These are phyloP conservation scores for Cryptococcus hybrid DNA, from an alignment of 1,284 basidiomycete genomes.

Conservation along the genomic window DNA sequence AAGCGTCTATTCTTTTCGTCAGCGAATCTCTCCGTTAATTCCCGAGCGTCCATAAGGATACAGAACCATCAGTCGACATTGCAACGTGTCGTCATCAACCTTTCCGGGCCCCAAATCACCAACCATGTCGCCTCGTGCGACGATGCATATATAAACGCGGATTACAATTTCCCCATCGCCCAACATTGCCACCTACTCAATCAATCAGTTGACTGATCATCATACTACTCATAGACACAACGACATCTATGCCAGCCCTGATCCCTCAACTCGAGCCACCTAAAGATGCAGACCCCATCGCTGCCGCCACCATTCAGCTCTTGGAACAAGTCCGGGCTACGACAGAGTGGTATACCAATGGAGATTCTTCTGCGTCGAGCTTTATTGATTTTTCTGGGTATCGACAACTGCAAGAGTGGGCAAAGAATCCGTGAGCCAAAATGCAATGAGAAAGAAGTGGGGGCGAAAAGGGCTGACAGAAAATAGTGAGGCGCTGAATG, in stretches of 20 bases:
- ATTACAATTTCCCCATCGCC: no score
- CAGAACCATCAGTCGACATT: no score
- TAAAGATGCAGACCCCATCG: slow-evolving; percentile 3
- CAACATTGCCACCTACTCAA: no score
- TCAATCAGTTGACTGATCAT: background rate
- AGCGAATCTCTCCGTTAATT: no score
- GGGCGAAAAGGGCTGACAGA: background rate
- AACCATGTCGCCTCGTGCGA: no score
- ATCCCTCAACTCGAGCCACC: slow-evolving; percentile 1
- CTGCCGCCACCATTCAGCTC: slow-evolving; percentile 2
- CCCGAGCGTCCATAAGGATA: no score
- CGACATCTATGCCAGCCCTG: slow-evolving; percentile 2
- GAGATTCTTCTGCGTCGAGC: slow-evolving; percentile 3
- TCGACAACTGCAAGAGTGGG: slow-evolving; percentile 6
- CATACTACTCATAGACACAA: background rate
- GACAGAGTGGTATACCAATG: slow-evolving; percentile 12
- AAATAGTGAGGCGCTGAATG: slow-evolving; percentile 5
- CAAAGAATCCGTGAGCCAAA: slow-evolving; percentile 6
- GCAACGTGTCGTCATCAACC: no score
- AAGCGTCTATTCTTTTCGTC: no score
- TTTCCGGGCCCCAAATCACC: no score
- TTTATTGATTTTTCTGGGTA: slow-evolving; percentile 7
- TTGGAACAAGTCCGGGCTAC: slow-evolving; percentile 3
- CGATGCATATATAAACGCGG: no score
- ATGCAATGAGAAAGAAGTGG: background rate